Conservation (phyloP, 805 yeast species). For the Cyberlindnera euphorbiae region DNA sequence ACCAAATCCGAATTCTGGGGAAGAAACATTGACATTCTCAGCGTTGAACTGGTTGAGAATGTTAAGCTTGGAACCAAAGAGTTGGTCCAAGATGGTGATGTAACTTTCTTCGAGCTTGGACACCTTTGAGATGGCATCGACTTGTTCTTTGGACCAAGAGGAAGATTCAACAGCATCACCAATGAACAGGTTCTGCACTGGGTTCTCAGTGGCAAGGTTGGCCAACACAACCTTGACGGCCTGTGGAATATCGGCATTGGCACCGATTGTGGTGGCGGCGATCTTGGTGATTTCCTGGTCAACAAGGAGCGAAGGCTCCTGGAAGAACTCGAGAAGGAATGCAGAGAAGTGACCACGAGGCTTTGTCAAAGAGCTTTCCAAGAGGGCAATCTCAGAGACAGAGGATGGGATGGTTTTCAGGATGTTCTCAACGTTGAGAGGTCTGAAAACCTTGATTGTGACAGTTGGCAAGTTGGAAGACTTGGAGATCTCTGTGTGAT, state of each 20-base stretch:
- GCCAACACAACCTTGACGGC: constrained; percentile 35
- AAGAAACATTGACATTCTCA: constrained; percentile 40
- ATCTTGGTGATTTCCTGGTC: constrained; percentile 44
- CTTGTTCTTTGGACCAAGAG: constrained; percentile 13
- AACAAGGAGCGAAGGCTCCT: constrained; percentile 44
- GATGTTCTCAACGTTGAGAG: constrained; percentile 39
- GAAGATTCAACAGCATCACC: constrained; percentile 36
- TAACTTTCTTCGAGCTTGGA: constrained; percentile 67
- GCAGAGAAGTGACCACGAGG: constrained; percentile 54
- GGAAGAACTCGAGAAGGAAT: constrained; percentile 69
- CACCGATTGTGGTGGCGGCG: constrained; percentile 51
- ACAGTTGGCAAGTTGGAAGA: constrained; percentile 33
- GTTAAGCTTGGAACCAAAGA: constrained; percentile 50
- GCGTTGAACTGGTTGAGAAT: constrained; percentile 57
- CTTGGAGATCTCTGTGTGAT: constrained; percentile 3
- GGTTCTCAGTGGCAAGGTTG: constrained; percentile 48
- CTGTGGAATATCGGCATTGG: constrained; percentile 3
- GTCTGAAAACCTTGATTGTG: constrained; percentile 62
- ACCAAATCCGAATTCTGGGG: constrained; percentile 90
- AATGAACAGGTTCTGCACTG: constrained; percentile 57
- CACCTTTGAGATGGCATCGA: constrained; percentile 36
- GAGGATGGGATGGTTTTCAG: constrained; percentile 44
- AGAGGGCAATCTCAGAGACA: constrained; percentile 46
- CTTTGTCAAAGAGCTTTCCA: constrained; percentile 54
- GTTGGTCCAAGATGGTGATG: constrained; percentile 66